Percentiles rank a stretch among this genome's conserved stretches.
Conservation (phyloP, 768 basidiomycete genomes). For the Russula griseocarnosa region DNA sequence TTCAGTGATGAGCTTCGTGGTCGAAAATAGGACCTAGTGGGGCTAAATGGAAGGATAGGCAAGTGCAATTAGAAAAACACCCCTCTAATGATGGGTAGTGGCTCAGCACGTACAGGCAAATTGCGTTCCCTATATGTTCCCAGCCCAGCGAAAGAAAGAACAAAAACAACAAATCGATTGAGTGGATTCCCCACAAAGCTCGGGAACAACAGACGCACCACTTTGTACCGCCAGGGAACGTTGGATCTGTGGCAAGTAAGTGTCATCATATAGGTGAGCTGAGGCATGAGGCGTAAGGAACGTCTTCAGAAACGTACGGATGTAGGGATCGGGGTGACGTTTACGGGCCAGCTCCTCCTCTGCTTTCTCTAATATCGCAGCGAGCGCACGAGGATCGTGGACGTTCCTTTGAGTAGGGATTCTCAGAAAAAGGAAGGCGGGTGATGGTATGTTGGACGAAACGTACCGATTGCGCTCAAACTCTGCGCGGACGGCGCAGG, state of each 20-base stretch:
- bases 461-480: conserved; percentile 89
- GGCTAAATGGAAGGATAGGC: conserved; percentile 4
- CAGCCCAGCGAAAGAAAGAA: no score
- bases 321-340: conserved; percentile 90
- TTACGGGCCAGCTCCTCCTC: conserved; percentile 65
- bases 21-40: conserved; percentile 27
- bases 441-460: conserved; percentile 15
- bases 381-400: conserved; percentile 76
- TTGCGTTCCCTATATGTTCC: conserved; percentile 83
- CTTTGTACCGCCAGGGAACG: no score
- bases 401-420: no score
- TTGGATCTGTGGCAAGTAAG: no score
- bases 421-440: conserved; percentile 1
- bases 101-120: conserved; percentile 53
- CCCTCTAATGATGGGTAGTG: not conserved
- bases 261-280: no score
- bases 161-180: no score
- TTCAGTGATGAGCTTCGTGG: conserved; percentile 22
- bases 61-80: not conserved
- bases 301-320: conserved; percentile 45
- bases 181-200: no score
- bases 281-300: conserved; percentile 6
- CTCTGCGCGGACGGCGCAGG: conserved; percentile 82
- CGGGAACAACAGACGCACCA: no score
- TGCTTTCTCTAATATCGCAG: conserved; percentile 68